Percentiles rank a stretch among this genome's conserved stretches.
These are phyloP conservation scores for Dothiorella sarmentorum DNA, from an alignment of 2,329 filamentous ascomycete genomes.

Conservation along the genomic window DNA sequence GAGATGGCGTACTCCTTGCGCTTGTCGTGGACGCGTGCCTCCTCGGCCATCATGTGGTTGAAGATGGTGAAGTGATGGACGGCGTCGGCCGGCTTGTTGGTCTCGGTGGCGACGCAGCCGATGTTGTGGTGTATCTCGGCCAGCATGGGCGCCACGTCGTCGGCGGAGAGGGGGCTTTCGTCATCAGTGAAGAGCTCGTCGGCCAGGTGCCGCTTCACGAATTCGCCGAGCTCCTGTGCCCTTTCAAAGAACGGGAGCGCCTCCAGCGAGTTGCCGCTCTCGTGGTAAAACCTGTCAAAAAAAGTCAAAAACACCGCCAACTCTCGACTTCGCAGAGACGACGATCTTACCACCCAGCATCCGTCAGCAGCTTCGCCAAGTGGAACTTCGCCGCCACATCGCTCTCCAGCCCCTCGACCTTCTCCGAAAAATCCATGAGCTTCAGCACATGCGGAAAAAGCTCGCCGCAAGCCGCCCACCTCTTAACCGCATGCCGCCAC, in stretches of 20 bases:
- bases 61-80: slow-evolving; percentile 19
- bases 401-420: slow-evolving; percentile 1
- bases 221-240: slow-evolving; percentile 13
- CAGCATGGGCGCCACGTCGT: slow-evolving; percentile 17
- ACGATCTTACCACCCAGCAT: not conserved
- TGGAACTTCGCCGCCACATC: not conserved
- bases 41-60: slow-evolving; percentile 21
- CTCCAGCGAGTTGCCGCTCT: slow-evolving; percentile 18
- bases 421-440: not conserved
- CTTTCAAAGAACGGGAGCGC: slow-evolving; percentile 15
- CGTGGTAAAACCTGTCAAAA: slow-evolving; percentile 22
- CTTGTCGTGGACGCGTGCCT: not conserved
- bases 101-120: slow-evolving; percentile 23
- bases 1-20: slow-evolving; percentile 23
- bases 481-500: slow-evolving; percentile 21
- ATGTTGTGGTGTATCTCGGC: slow-evolving; percentile 23
- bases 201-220: not conserved
- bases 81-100: slow-evolving; percentile 20
- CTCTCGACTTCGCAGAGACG: not conserved
- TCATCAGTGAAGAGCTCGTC: not conserved
- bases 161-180: not conserved
- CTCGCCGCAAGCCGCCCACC: slow-evolving; percentile 21
- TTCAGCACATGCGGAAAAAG: slow-evolving; percentile 21
- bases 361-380: not conserved
- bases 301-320: not conserved